Base-by-base conservation (phyloP, 176 grass and related monocot species). In the Raddia guianensis region DNA sequence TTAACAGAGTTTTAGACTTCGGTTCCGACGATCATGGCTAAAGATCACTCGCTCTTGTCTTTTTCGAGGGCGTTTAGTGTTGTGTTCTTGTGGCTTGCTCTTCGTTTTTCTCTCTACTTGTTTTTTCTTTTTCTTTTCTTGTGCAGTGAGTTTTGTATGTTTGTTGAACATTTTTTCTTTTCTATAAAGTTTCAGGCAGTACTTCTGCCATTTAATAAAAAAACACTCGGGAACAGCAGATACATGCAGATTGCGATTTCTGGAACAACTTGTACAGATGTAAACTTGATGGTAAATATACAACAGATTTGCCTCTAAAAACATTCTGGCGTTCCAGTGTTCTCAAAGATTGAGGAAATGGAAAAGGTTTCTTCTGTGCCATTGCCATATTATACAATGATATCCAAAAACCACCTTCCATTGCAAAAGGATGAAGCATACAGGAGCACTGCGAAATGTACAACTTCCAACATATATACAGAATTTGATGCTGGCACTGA, bases 231-330 rank as follows among this genome's bases (percentile, higher is more conserved):
- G 34, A 66, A 14, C 2, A 79, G 53, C 20, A 63, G n/a, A 57
- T 49, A 49, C 62, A 77, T 59, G 66, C 12, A 52, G 9, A 67
- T 52, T 66, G 34, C n/a, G 14, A 35, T 19, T 71, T 85, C 32
- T 76, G 48, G 57, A 76, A 40, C 14, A 75, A 82, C 44, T 10
- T 73, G 45, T 77, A 66, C 58, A 77, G 7, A 34, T 59, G 21
- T 76, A 72, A 46, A 82, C 15, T 76, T 13, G 13, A 55, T 19
- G 8, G 47, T 5, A 27, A 40, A 44, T 47, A 21, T 3, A 54
- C 77, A 58, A 1, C 2, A 33, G 4, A 19, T 16, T 16, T 19
- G 49, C 12, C 49, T 63, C 37, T n/a, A 40, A 76, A 34, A 76
- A 34, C 27, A 66, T 7, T 27, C 7, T 75, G 33, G 32, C 5